phyloP scores from a whole-genome alignment of 331 rosid genomes.

The Acacia concinna region DNA sequence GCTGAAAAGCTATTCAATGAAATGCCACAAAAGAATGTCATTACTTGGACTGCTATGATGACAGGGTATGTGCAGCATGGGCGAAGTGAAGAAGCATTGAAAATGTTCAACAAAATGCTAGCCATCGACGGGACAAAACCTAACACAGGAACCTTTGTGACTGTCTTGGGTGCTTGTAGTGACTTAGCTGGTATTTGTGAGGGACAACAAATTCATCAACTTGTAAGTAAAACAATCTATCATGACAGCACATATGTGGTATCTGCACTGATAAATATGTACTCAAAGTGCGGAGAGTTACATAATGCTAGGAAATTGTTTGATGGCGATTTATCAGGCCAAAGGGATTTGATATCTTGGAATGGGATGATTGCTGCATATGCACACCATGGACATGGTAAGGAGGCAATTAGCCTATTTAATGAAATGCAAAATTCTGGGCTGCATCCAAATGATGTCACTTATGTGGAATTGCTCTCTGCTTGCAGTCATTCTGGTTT shows the following conservation, averaged over 20 bases:
- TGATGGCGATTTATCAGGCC: constrained; percentile 40
- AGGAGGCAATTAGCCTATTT: constrained; percentile 42
- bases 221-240: constrained; percentile 43
- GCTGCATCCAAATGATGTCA: constrained; percentile 45
- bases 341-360: constrained; percentile 56
- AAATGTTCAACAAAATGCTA: constrained; percentile 40
- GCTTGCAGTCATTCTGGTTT: constrained; percentile 60
- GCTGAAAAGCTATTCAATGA: constrained; percentile 43
- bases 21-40: constrained; percentile 46
- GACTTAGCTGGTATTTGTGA: constrained; percentile 48
- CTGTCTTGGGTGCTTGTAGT: constrained; percentile 50
- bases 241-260: constrained; percentile 36
- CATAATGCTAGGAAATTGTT: constrained; percentile 48
- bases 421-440: constrained; percentile 46
- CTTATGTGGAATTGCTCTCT: constrained; percentile 48
- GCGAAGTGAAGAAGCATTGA: constrained; percentile 48
- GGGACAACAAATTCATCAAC: constrained; percentile 56
- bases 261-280: constrained; percentile 52
- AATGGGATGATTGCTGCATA: constrained; percentile 57
- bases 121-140: constrained; percentile 42
- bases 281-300: constrained; percentile 53
- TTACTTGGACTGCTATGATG: constrained; percentile 60
- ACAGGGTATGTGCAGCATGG: constrained; percentile 50
- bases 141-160: constrained; percentile 49
- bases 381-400: constrained; percentile 51